Conservation (phyloP, 495 filamentous ascomycete genomes). For the Rusavskia elegans region DNA sequence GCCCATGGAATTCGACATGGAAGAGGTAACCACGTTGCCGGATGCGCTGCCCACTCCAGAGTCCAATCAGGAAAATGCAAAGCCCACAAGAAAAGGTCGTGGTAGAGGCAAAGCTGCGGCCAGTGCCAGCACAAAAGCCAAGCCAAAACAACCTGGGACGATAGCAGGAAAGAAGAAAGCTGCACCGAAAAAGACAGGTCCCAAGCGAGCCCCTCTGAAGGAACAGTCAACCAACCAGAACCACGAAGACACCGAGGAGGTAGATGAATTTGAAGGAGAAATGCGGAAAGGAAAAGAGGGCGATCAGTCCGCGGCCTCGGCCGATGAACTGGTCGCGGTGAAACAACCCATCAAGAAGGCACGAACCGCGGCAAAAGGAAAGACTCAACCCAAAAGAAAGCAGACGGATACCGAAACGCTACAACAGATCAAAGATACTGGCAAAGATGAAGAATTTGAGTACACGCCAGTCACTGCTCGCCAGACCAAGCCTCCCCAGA, state of each 20-base stretch:
- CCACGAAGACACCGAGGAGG: conserved; percentile 36
- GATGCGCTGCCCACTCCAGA: conserved; percentile 24
- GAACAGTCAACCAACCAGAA: conserved; percentile 32
- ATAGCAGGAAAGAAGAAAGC: conserved; percentile 25
- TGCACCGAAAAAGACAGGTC: conserved; percentile 6
- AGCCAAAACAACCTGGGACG: conserved; percentile 23
- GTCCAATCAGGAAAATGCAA: conserved; percentile 21
- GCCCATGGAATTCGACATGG: conserved; percentile 53
- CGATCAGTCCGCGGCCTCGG: conserved; percentile 5
- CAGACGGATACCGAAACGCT: not conserved
- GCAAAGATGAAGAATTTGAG: conserved; percentile 32
- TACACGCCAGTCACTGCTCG: conserved; percentile 28
- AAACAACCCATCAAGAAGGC: conserved; percentile 19
- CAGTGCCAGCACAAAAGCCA: conserved; percentile 18
- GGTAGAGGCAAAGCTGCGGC: conserved; percentile 27
- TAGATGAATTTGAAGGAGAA: conserved; percentile 23
- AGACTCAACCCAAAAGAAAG: conserved; percentile 11
- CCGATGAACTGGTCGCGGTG: conserved; percentile 15
- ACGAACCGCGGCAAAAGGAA: conserved; percentile 15
- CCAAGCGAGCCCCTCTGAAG: conserved; percentile 27
- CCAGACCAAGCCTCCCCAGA: conserved; percentile 13
- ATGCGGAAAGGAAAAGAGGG: conserved; percentile 9
- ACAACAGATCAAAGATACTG: not conserved
- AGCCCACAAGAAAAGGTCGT: conserved; percentile 19
- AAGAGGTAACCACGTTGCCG: conserved; percentile 33